A percentile compares a stretch with the other conserved stretches of the same genome.
phyloP scores from a whole-genome alignment of 164 flowering plant genomes.

The Annona squamosa region DNA sequence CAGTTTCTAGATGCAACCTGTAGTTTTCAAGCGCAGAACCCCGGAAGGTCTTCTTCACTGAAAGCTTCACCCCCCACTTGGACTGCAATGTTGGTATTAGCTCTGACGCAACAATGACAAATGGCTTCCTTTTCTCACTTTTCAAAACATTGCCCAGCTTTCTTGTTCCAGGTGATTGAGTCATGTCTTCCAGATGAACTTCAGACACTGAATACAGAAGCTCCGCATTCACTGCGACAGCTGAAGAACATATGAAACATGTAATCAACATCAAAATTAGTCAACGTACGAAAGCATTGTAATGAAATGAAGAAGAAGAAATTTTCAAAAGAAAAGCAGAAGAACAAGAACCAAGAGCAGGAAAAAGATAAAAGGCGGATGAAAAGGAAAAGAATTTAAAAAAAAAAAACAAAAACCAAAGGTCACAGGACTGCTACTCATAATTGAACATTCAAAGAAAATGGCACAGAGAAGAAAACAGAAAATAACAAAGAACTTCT shows the following conservation, averaged over 20 bases:
- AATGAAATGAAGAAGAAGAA: neutral
- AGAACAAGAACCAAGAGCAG: too few relatives aligned
- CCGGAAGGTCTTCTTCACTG: slow-evolving; percentile 44
- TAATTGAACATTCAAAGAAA: too few relatives aligned
- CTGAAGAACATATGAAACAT: slow-evolving; percentile 32
- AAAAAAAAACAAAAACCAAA: too few relatives aligned
- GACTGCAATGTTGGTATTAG: slow-evolving; percentile 66
- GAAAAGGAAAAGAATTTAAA: too few relatives aligned
- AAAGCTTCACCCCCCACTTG: slow-evolving; percentile 74
- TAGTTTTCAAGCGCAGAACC: slow-evolving; percentile 90
- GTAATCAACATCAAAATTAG: neutral
- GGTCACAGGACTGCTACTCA: too few relatives aligned
- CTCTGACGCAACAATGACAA: slow-evolving; percentile 69
- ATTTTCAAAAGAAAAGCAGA: too few relatives aligned
- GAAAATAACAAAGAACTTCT: too few relatives aligned
- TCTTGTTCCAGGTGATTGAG: slow-evolving; percentile 33
- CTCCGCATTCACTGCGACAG: slow-evolving; percentile 92
- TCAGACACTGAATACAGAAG: slow-evolving; percentile 79
- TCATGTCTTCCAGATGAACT: slow-evolving; percentile 33
- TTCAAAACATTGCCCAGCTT: slow-evolving; percentile 54
- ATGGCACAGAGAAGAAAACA: too few relatives aligned
- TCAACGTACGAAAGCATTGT: neutral
- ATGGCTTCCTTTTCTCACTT: slow-evolving; percentile 37
- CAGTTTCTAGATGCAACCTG: slow-evolving; percentile 40
- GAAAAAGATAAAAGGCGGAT: too few relatives aligned